Base-by-base conservation (phyloP, 768 basidiomycete genomes). In the Cystofilobasidium capitatum region DNA sequence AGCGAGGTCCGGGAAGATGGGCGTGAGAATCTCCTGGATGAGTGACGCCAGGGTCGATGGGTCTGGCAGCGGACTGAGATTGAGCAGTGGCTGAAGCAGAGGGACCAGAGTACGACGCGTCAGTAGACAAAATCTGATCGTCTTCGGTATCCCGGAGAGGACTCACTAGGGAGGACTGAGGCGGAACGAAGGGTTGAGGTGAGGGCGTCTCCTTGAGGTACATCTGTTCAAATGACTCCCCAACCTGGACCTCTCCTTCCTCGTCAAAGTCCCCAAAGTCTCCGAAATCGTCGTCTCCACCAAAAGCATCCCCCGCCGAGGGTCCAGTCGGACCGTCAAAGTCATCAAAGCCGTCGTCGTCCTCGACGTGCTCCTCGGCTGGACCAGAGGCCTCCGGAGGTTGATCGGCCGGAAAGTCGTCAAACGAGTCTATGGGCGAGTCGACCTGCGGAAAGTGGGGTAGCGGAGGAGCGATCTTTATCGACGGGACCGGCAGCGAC, bases 11-110 rank as follows among this genome's bases (percentile, higher is more conserved):
- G 81, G 79, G 85, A 87, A 91, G 66, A 89, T 76, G 16, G 86
- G 84, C 57, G 74, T 81, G 24, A 94, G 78, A 55, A 89, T 82
- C 36, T 81, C 81, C 64, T 88, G 80, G 37, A 93, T 78, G 73
- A 86, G 84, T 54, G 81, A 78, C 71, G 82, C 79, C 62, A 94
- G 77, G 55, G 82, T 82, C 54, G 79, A 74, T 70, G 79, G 77
- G 37, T 83, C 80, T 55, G 88, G 86, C 62, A 84, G 77, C 59
- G 90, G 86, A 73, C 86, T 80, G 61, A 93, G 74, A 61, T 75
- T 78, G 51, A 93, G 76, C 16, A 88, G 80, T 49, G 82, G 79
- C 89, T 88, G 86, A 42, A 39, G 39, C 22, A 17, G n/a, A 58
- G 20, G 58, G 36, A 17, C n/a, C 20, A 16, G 35, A 1, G 29